A percentile compares a stretch with the other conserved stretches of the same genome.
Conservation (phyloP, 2,329 filamentous ascomycete genomes). For the Huntiella decipiens region DNA sequence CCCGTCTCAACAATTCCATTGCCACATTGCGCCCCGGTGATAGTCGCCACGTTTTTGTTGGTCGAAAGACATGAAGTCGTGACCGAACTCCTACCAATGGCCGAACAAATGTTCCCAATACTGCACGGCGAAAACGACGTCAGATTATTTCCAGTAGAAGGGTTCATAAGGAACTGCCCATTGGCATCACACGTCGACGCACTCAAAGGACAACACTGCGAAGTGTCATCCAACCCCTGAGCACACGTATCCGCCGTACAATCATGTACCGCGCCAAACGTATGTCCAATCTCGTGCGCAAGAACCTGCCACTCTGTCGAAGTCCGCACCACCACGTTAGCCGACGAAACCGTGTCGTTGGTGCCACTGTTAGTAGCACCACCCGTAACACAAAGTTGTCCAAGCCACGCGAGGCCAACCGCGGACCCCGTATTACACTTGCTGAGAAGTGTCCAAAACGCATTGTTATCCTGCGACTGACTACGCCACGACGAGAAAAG, state of each 20-base stretch:
- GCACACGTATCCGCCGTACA: slow-evolving; percentile 52
- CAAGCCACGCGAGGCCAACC: slow-evolving; percentile 84
- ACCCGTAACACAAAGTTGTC: slow-evolving; percentile 55
- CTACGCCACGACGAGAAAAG: slow-evolving; percentile 82
- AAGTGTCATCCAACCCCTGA: slow-evolving; percentile 32
- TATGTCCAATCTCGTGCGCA: slow-evolving; percentile 85
- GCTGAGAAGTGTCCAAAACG: slow-evolving; percentile 81
- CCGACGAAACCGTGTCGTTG: slow-evolving; percentile 59
- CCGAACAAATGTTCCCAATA: slow-evolving; percentile 85
- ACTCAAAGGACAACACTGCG: slow-evolving; percentile 64
- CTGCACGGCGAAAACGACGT: slow-evolving; percentile 71
- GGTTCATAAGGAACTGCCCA: slow-evolving; percentile 88
- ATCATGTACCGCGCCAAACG: slow-evolving; percentile 90
- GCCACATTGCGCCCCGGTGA: slow-evolving; percentile 71
- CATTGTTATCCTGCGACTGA: slow-evolving; percentile 55
- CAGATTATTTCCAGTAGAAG: slow-evolving; percentile 57
- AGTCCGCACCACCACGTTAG: slow-evolving; percentile 78
- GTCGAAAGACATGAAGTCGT: slow-evolving; percentile 61
- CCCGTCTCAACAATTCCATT: slow-evolving; percentile 92
- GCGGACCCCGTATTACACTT: slow-evolving; percentile 66
- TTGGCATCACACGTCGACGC: slow-evolving; percentile 50
- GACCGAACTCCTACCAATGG: slow-evolving; percentile 58
- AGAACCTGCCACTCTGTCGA: slow-evolving; percentile 86
- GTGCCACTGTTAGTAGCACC: slow-evolving; percentile 32
- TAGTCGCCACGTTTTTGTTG: slow-evolving; percentile 66